These are phyloP conservation scores for Eimeria necatrix DNA, from an alignment of 169 alveolate species.

Conservation along the genomic window DNA sequence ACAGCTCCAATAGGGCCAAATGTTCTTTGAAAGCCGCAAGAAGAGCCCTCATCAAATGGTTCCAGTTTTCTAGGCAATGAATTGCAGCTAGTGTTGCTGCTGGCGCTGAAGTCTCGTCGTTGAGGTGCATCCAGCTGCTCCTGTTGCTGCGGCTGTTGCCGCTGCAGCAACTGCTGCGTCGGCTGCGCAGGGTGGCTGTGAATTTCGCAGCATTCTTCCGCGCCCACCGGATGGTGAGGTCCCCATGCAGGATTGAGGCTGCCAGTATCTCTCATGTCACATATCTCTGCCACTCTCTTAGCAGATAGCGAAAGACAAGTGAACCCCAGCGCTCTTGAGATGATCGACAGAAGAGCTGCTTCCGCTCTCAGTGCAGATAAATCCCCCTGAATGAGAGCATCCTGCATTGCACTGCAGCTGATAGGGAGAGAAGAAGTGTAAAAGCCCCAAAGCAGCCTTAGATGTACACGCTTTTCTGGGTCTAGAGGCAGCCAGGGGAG, in stretches of 20 bases:
- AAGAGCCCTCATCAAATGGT: background rate
- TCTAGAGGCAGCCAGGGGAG: slow-evolving; percentile 61
- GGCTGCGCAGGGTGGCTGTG: background rate
- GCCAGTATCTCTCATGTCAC: slow-evolving; percentile 48
- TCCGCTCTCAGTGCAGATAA: slow-evolving; percentile 52
- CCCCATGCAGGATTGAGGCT: slow-evolving; percentile 62
- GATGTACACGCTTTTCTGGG: slow-evolving; percentile 32
- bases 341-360: slow-evolving; percentile 65
- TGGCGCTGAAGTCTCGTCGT: background rate
- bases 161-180: background rate
- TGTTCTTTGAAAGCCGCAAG: too few relatives aligned
- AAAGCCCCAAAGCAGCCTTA: slow-evolving; percentile 68
- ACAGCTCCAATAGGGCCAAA: background rate
- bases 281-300: slow-evolving; percentile 41
- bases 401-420: slow-evolving; percentile 63
- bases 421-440: slow-evolving; percentile 62
- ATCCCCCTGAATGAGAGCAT: slow-evolving; percentile 13
- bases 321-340: slow-evolving; percentile 46
- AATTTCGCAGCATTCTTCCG: background rate
- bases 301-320: slow-evolving; percentile 27
- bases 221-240: slow-evolving; percentile 23
- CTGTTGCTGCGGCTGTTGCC: slow-evolving; percentile 8
- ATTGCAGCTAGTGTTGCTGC: background rate
- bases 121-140: background rate
- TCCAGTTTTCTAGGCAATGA: background rate